These are phyloP conservation scores for Phytophthora pseudosyringae DNA, from an alignment of 352 stramenopile species.

Conservation along the genomic window DNA sequence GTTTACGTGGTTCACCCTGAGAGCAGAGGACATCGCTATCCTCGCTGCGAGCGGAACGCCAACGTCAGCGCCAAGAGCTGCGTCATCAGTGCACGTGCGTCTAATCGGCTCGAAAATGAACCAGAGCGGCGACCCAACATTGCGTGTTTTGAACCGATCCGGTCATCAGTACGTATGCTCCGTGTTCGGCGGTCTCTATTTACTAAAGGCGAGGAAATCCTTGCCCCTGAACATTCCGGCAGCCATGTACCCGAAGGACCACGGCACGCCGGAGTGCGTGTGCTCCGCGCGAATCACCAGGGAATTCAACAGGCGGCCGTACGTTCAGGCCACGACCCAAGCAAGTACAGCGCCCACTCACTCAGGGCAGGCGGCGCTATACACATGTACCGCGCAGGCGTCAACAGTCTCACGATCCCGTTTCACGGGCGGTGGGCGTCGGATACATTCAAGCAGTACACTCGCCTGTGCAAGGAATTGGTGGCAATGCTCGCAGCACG, in stretches of 20 bases:
- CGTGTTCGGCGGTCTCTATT: not conserved
- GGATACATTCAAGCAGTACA: too few relatives aligned
- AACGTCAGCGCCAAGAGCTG: not conserved
- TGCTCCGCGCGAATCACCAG: not conserved
- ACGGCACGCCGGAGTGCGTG: not conserved
- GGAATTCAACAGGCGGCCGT: too few relatives aligned
- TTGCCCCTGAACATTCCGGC: not conserved
- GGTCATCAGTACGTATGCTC: not conserved
- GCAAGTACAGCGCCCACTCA: too few relatives aligned
- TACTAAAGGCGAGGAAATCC: not conserved
- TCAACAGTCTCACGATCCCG: too few relatives aligned
- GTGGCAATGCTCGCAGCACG: too few relatives aligned
- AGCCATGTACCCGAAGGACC: not conserved
- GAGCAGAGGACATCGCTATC: not conserved
- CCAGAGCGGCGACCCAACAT: constrained; percentile 1
- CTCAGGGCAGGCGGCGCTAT: too few relatives aligned
- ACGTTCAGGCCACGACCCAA: too few relatives aligned
- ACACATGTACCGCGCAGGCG: too few relatives aligned
- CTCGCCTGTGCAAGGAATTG: too few relatives aligned
- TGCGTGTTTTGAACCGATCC: constrained; percentile 5
- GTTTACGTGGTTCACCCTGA: constrained; percentile 12
- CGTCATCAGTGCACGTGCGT: not conserved
- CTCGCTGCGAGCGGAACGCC: not conserved
- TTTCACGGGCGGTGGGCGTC: too few relatives aligned
- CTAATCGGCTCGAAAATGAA: constrained; percentile 12